Conservation (phyloP, 2,329 filamentous ascomycete genomes). For the Microdochium bolleyi region DNA sequence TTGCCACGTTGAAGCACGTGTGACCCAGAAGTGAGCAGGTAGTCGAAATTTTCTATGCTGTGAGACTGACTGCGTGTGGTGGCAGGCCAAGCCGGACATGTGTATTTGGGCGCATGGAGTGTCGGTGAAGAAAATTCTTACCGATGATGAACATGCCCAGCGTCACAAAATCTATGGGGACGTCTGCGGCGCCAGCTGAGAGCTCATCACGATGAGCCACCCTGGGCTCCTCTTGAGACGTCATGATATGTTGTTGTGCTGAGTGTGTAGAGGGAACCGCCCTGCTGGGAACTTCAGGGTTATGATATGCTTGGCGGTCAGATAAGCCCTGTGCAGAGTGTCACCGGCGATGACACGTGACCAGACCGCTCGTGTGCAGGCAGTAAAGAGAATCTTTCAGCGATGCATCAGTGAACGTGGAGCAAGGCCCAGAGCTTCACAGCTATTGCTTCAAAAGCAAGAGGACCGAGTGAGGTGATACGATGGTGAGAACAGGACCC, state of each 20-base stretch:
- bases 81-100: not conserved
- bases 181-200: constrained; percentile 12
- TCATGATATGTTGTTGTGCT: constrained; percentile 9
- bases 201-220: not conserved
- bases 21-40: no score
- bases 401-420: no score
- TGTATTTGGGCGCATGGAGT: not conserved
- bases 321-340: not conserved
- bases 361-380: not conserved
- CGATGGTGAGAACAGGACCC: no score
- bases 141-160: constrained; percentile 70
- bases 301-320: not conserved
- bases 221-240: constrained; percentile 10
- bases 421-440: no score
- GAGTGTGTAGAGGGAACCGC: not conserved
- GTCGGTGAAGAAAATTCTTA: constrained; percentile 25
- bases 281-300: not conserved
- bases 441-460: no score
- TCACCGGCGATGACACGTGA: not conserved
- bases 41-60: not conserved
- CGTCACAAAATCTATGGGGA: constrained; percentile 57
- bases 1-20: not conserved
- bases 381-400: not conserved
- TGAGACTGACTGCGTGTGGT: not conserved
- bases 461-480: no score